These are phyloP conservation scores for Colletotrichum aenigma DNA, from an alignment of 2,329 filamentous ascomycete species.

Conservation along the genomic window DNA sequence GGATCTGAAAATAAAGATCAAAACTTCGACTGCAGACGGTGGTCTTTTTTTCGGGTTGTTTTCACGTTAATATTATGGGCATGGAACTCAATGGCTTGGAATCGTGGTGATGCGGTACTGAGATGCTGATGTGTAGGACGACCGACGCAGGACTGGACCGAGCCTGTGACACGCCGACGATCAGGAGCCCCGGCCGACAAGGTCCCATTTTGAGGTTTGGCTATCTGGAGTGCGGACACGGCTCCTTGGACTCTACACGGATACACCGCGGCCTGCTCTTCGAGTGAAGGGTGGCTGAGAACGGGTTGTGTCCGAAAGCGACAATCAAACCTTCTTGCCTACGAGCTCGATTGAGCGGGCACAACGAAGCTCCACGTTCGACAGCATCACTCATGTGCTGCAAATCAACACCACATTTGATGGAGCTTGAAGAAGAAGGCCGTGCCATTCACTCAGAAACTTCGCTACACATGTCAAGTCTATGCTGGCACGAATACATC, in stretches of 20 bases:
- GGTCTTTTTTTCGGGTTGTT: not conserved
- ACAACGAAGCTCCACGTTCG: accelerated
- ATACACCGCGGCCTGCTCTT: not conserved
- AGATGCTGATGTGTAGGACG: not conserved
- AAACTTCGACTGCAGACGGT: conserved; percentile 19
- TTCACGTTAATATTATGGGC: conserved; percentile 15
- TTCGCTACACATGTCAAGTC: not conserved
- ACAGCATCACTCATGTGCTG: accelerated
- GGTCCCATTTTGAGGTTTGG: no score
- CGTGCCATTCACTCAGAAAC: accelerated
- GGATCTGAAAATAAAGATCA: conserved; percentile 38
- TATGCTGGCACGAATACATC: not conserved
- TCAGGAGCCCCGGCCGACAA: no score
- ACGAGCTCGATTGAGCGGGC: not conserved
- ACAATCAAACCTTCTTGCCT: not conserved
- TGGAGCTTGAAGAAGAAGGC: accelerated
- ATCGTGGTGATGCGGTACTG: not conserved
- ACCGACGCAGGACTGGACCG: not conserved
- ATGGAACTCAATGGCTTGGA: not conserved
- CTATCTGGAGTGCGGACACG: no score
- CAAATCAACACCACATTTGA: not conserved
- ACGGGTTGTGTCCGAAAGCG: not conserved
- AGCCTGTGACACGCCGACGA: not conserved
- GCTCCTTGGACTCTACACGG: no score
- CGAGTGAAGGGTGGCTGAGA: not conserved